Percentiles rank a stretch among this genome's conserved stretches.
Conservation (phyloP, 345 rosid species). For the Hibiscus mutabilis region DNA sequence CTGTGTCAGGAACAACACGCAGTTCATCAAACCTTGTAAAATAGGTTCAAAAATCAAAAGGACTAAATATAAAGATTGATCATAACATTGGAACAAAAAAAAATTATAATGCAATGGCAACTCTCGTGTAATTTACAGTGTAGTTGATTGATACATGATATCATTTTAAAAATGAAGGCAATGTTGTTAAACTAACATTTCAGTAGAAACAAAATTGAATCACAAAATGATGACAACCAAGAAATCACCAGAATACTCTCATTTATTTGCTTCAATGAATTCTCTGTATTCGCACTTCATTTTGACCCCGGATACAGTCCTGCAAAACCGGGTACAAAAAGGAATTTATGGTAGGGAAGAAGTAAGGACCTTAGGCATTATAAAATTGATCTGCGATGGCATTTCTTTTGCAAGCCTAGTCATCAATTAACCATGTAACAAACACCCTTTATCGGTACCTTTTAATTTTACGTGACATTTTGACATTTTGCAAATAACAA, state of each 20-base stretch:
- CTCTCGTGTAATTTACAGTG: not conserved
- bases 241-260: slow-evolving; percentile 19
- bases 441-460: too few species aligned
- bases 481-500: too few species aligned
- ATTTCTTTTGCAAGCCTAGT: not conserved
- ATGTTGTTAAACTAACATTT: not conserved
- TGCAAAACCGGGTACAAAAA: slow-evolving; percentile 21
- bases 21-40: slow-evolving; percentile 6
- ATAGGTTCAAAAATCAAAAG: not conserved
- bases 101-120: not conserved
- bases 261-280: slow-evolving; percentile 76
- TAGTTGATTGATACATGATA: slow-evolving; percentile 5
- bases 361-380: not conserved
- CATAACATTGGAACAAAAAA: not conserved
- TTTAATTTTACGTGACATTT: too few species aligned
- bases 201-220: slow-evolving; percentile 7
- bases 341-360: not conserved
- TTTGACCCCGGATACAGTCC: slow-evolving; percentile 81
- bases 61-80: not conserved
- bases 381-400: not conserved
- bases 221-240: not conserved
- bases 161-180: not conserved
- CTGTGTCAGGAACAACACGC: too few species aligned
- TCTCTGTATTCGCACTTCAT: slow-evolving; percentile 96
- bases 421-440: not conserved